These are phyloP conservation scores for Sphaerulina populicola DNA, from an alignment of 2,329 filamentous ascomycete species.

Conservation along the genomic window DNA sequence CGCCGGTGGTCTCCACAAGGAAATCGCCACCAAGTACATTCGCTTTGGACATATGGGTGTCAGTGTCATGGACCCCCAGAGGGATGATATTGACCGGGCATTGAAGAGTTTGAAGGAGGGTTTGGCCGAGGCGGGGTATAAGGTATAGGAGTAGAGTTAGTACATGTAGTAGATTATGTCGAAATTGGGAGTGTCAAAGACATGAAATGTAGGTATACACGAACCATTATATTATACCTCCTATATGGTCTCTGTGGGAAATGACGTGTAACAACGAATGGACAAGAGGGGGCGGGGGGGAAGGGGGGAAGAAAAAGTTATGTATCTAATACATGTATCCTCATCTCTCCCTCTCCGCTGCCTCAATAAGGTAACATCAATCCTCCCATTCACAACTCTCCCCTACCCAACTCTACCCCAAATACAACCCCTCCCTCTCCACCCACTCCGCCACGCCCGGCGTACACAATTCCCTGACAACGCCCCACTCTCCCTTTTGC, in stretches of 20 bases:
- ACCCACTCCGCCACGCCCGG: slow-evolving; percentile 52
- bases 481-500: slow-evolving; percentile 40
- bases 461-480: slow-evolving; percentile 49
- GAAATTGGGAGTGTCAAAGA: background rate
- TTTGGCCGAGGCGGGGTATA: slow-evolving; percentile 64
- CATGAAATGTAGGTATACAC: background rate
- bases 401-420: too few relatives aligned
- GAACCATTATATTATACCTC: too few relatives aligned
- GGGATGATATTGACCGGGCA: slow-evolving; percentile 76
- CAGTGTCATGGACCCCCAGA: slow-evolving; percentile 70
- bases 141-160: slow-evolving; percentile 22
- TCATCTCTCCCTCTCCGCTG: too few relatives aligned
- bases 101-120: slow-evolving; percentile 67
- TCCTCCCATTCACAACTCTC: too few relatives aligned
- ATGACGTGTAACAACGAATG: too few relatives aligned
- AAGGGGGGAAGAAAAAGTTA: too few relatives aligned
- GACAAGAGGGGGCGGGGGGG: too few relatives aligned
- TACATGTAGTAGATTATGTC: background rate
- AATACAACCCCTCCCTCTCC: slow-evolving; percentile 49
- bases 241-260: too few relatives aligned
- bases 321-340: too few relatives aligned
- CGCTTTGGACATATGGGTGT: slow-evolving; percentile 98
- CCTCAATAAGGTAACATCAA: too few relatives aligned
- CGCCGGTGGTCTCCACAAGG: slow-evolving; percentile 90
- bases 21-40: slow-evolving; percentile 87